Evolutionary conservation across 306 rosid species (phyloP).

Genomic region (Dryas alaskensis): DNA sequence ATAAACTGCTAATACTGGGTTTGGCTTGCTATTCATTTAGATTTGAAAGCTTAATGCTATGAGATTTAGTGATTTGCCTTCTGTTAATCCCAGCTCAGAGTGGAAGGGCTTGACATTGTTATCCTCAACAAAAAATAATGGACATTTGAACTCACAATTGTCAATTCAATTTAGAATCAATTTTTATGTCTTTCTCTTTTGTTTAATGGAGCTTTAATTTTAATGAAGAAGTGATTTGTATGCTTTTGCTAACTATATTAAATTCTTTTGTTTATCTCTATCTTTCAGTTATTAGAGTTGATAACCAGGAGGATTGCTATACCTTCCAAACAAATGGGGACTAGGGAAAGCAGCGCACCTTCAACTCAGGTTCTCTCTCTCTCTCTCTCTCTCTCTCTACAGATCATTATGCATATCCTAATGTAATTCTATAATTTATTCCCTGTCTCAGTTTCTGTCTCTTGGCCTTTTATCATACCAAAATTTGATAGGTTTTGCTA

Average conservation of each 20-base stretch:
- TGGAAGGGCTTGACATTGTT: neutral
- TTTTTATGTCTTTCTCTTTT: neutral
- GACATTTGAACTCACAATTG: neutral
- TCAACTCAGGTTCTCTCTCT: constrained; percentile 25
- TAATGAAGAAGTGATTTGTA: neutral
- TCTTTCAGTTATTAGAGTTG: constrained; percentile 30
- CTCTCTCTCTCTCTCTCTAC: constrained; percentile 9
- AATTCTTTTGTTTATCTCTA: constrained; percentile 11
- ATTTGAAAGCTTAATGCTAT: neutral
- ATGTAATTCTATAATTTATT: neutral
- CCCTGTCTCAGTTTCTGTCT: neutral
- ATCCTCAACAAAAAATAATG: neutral
- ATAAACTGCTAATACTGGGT: neutral
- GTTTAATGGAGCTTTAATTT: neutral
- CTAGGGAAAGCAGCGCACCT: constrained; percentile 38
- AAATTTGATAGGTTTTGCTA: neutral
- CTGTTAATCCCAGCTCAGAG: neutral
- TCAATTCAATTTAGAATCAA: neutral
- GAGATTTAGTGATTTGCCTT: neutral
- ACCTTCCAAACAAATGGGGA: constrained; percentile 25
- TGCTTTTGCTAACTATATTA: neutral
- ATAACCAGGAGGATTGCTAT: constrained; percentile 24
- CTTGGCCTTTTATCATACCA: neutral
- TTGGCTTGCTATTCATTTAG: neutral
- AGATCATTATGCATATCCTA: constrained; percentile 10